Percentiles rank a stretch among this genome's conserved stretches.
Conservation (phyloP, 306 rosid genomes). For the Castanea mollissima region DNA sequence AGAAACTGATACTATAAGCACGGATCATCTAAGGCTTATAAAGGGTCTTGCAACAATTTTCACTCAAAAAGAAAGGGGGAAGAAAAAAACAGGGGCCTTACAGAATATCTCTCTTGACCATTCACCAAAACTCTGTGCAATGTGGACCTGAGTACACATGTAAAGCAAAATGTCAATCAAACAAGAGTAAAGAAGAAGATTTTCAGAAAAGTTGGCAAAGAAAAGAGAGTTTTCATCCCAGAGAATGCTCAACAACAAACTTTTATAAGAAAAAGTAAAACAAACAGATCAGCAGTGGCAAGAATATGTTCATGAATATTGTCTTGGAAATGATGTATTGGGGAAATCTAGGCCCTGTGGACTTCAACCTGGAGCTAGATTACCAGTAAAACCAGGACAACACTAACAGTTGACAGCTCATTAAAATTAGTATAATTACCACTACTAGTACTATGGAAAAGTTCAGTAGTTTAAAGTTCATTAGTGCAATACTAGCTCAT, state of each 20-base stretch:
- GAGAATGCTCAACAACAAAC: neutral
- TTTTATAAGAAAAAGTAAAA: neutral
- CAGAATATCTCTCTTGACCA: slow-evolving; percentile 87
- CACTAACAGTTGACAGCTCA: neutral
- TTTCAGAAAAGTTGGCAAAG: neutral
- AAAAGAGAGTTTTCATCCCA: neutral
- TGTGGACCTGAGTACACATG: slow-evolving; percentile 69
- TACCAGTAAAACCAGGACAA: neutral
- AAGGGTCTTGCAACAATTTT: neutral
- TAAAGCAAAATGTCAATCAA: slow-evolving; percentile 7
- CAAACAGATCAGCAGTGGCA: neutral
- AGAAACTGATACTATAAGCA: neutral
- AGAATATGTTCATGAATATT: neutral
- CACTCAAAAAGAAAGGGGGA: neutral
- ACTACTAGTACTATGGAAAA: neutral
- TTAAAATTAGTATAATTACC: neutral
- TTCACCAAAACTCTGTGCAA: slow-evolving; percentile 84
- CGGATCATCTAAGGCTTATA: neutral
- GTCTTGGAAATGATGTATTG: neutral
- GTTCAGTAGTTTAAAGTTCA: neutral
- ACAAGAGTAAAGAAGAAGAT: neutral
- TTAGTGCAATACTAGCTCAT: too few relatives aligned
- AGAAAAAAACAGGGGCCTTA: slow-evolving; percentile 32
- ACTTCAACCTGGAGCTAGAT: neutral
- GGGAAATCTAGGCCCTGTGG: neutral